Percentiles rank a stretch among this genome's conserved stretches.
Evolutionary conservation across 2,329 filamentous ascomycete genomes (phyloP).

Genomic region (Huntiella savannae): DNA sequence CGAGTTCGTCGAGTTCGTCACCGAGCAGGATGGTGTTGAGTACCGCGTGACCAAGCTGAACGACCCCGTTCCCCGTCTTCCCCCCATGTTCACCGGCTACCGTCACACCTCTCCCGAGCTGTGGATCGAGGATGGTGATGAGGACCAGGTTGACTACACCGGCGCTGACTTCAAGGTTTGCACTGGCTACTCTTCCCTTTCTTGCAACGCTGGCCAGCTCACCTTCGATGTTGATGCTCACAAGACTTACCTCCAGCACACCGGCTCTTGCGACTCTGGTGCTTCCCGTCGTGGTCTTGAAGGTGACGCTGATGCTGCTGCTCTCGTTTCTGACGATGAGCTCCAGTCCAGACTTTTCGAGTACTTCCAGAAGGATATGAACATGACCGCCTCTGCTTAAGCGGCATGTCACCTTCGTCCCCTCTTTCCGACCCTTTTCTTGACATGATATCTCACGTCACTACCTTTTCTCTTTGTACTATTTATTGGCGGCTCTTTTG

Average conservation of each 20-base stretch:
- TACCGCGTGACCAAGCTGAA: conserved; percentile 47
- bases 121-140: conserved; percentile 29
- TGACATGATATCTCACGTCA: too few species aligned
- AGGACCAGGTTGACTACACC: conserved; percentile 20
- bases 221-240: conserved; percentile 29
- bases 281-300: conserved; percentile 2
- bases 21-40: conserved; percentile 29
- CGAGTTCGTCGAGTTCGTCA: conserved; percentile 34
- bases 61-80: conserved; percentile 51
- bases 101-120: conserved; percentile 52
- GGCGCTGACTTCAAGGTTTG: conserved; percentile 27
- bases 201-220: conserved; percentile 31
- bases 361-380: conserved; percentile 20
- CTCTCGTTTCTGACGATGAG: conserved; percentile 19
- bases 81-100: conserved; percentile 40
- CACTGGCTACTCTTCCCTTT: conserved; percentile 25
- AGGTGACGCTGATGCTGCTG: conserved; percentile 5
- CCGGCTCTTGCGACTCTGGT: conserved; percentile 21
- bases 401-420: too few species aligned
- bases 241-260: conserved; percentile 27
- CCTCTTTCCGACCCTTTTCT: too few species aligned
- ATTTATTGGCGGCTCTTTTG: too few species aligned
- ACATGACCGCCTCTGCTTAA: too few species aligned
- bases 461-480: too few species aligned
- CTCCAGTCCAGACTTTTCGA: conserved; percentile 21